Base-by-base conservation (phyloP, 225 moss, liverwort and hornwort genomes). In the Climacium dendroides region DNA sequence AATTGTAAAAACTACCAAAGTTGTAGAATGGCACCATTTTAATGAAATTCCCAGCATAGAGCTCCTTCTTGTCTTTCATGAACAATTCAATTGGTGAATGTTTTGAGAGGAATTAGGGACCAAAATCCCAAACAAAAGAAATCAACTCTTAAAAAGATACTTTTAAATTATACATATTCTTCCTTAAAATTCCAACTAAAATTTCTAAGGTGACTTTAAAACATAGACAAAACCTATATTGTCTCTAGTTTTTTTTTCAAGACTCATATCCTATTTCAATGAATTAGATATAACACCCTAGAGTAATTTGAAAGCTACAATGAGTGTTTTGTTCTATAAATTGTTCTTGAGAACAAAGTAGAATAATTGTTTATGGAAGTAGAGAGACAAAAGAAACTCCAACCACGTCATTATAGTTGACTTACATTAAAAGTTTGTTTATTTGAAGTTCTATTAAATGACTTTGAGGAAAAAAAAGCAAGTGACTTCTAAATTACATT, bases 381-480 rank as follows among this genome's bases (percentile, higher is more conserved):
- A 67, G 20, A n/a, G 10, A 22, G 22, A 66, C 4, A 1, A n/a
- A n/a, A 20, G 12, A n/a, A 19, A 66, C 2, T 22, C 6, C 22
- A 22, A 66, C 20, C 11, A 66, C 22, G 0, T 22, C 7, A n/a
- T 66, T 20, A 7, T 22, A 20, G 20, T 66, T 66, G 66, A 66
- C 1, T 0, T 12, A 66, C 1, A 66, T 66, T 2, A n/a, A n/a
- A n/a, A 66, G 2, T n/a, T 3, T n/a, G 1, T 66, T 66, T 22
- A 66, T 65, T 6, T 35, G n/a, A n/a, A 7, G 20, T n/a, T 0
- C 9, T 19, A 22, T 22, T 12, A n/a, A n/a, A 6, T n/a, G n/a
- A n/a, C 12, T 66, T 66, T 37, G 22, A 22, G 4, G 37, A 66
- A 12, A n/a, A n/a, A 37, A 45, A n/a, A n/a, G n/a, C 2, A 69